A percentile compares a stretch with the other conserved stretches of the same genome.
These are phyloP conservation scores for Apiotrichum gamsii DNA, from an alignment of 1,284 basidiomycete species.

Conservation along the genomic window DNA sequence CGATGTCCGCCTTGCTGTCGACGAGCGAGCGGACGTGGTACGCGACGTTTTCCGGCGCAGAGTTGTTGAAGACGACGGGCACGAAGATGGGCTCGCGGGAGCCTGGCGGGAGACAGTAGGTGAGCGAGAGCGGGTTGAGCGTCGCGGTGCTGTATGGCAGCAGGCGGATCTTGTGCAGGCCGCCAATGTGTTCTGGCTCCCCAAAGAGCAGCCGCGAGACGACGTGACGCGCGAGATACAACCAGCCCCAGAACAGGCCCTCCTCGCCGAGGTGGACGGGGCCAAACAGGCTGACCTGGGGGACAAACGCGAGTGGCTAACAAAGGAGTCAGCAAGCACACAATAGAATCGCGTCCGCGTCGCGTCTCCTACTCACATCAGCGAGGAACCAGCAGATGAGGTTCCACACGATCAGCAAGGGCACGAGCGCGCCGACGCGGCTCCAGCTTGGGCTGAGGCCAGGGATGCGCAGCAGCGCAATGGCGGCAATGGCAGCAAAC, in stretches of 20 bases:
- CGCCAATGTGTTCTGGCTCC: slow-evolving; percentile 35
- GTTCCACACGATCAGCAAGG: slow-evolving; percentile 23
- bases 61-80: slow-evolving; percentile 74
- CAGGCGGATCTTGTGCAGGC: slow-evolving; percentile 39
- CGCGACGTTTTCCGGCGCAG: slow-evolving; percentile 63
- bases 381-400: slow-evolving; percentile 34
- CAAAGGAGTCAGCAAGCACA: background rate
- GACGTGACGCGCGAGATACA: slow-evolving; percentile 5
- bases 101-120: slow-evolving; percentile 43
- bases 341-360: background rate
- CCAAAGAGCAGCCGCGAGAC: slow-evolving; percentile 6
- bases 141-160: slow-evolving; percentile 41
- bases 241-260: slow-evolving; percentile 17
- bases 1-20: slow-evolving; percentile 18
- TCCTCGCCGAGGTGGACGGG: slow-evolving; percentile 18
- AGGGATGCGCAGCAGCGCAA: slow-evolving; percentile 35
- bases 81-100: slow-evolving; percentile 35
- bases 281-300: slow-evolving; percentile 30
- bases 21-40: slow-evolving; percentile 68
- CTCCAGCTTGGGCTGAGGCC: slow-evolving; percentile 27
- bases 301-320: slow-evolving; percentile 27
- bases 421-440: slow-evolving; percentile 19
- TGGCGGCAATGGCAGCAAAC: slow-evolving; percentile 15
- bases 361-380: slow-evolving; percentile 21
- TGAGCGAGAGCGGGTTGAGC: slow-evolving; percentile 44